Percentiles rank a stretch among this genome's conserved stretches.
Conservation (phyloP, 495 filamentous ascomycete genomes). For the Tetracladium marchalianum region DNA sequence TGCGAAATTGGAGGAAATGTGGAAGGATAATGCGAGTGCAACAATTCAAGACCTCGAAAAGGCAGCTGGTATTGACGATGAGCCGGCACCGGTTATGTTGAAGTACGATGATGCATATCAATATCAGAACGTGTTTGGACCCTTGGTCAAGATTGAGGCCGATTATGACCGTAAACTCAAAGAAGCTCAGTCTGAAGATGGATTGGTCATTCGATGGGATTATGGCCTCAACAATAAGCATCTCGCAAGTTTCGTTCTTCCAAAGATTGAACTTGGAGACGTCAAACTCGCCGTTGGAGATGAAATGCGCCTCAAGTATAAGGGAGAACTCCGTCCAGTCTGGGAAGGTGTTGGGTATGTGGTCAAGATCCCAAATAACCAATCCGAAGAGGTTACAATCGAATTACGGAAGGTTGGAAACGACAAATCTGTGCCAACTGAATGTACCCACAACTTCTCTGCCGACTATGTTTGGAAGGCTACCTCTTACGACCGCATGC, state of each 20-base stretch:
- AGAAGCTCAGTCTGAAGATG: slow-evolving; percentile 94
- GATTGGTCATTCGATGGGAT: slow-evolving; percentile 89
- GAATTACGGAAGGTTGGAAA: slow-evolving; percentile 84
- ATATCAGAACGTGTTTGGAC: slow-evolving; percentile 98
- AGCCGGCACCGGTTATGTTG: slow-evolving; percentile 83
- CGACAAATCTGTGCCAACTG: slow-evolving; percentile 91
- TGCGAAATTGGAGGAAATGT: slow-evolving; percentile 95
- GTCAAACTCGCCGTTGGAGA: slow-evolving; percentile 97
- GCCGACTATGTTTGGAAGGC: slow-evolving; percentile 99
- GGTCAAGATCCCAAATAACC: slow-evolving; percentile 98
- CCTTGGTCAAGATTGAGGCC: slow-evolving; percentile 98
- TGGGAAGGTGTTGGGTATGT: slow-evolving; percentile 99
- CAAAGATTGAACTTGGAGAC: slow-evolving; percentile 95
- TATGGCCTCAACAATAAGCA: slow-evolving; percentile 97
- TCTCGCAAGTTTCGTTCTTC: slow-evolving; percentile 87
- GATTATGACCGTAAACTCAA: slow-evolving; percentile 99
- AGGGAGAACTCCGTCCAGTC: slow-evolving; percentile 81
- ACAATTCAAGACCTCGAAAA: slow-evolving; percentile 92
- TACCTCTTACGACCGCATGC: slow-evolving; percentile 98
- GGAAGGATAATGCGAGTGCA: slow-evolving; percentile 89
- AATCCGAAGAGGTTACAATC: slow-evolving; percentile 95
- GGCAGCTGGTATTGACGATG: slow-evolving; percentile 85
- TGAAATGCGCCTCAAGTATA: slow-evolving; percentile 97
- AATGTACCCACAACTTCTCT: slow-evolving; percentile 96
- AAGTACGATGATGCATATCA: slow-evolving; percentile 98